Base-by-base conservation (phyloP, 2,329 filamentous ascomycete genomes). In the Botrytis fabae region DNA sequence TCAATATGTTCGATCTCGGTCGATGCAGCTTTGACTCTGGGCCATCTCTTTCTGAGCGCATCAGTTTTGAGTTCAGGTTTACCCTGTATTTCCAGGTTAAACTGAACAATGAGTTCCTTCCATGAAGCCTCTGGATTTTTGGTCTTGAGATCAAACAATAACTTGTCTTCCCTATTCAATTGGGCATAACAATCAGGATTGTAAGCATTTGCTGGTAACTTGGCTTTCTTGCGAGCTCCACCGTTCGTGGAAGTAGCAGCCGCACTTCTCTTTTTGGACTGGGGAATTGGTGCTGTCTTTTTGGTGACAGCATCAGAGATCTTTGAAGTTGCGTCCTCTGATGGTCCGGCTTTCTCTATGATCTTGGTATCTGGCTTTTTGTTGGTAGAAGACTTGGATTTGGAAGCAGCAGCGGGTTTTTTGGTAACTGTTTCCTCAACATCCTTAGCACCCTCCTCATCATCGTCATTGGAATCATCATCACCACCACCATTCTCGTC, bases 141-240 rank as follows among this genome's bases (percentile, higher is more conserved):
- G 9, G 35, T 42, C 32, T 54, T 70, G 28, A 70, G 35, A 38
- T 70, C 57, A 12, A 63, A 63, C 32, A 70, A 40, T 2, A 40
- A 14, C 28, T 63, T 46, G 51, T 70, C 69, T 40, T 63, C 42
- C 14, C 38, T 40, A 22, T 70, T 70, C 7, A 70, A 42, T 4
- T n/a, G 1, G 10, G 51, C 44, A 38, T 70, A 70, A 12, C 25
- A 63, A 14, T 63, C 69, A 2, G 59, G 69, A 20, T 40, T 54
- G 25, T 63, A 70, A 10, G 28, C 25, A 28, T 51, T 70, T 28
- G 40, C 25, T 22, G 54, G 40, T 4, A 61, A 4, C 18, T 38
- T 61, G n/a, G 59, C 16, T 22, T 28, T 70, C 59, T 63, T 70
- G 7, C 42, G 22, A 22, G n/a, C 12, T 32, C 28, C 59, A 25